Base-by-base conservation (phyloP, 441 rosid genomes). In the Cnidoscolus chayamansa region DNA sequence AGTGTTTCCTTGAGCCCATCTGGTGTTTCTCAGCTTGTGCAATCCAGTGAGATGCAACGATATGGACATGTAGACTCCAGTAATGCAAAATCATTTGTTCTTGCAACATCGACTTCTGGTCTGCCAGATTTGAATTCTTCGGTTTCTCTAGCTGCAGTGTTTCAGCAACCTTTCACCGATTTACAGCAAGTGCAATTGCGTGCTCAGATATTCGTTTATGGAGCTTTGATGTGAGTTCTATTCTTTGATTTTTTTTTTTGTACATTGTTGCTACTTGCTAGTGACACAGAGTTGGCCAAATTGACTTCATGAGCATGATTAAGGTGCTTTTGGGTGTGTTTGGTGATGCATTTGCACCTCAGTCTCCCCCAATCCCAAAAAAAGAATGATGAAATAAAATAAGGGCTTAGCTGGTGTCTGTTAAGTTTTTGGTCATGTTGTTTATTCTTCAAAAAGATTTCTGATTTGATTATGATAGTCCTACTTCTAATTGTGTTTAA, bases 181-280 rank as follows among this genome's bases (percentile, higher is more conserved):
- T 74, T 85, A 77, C 99, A 96, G 80, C 99, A 96, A 96, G 91
- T 96, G 84, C 98, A 96, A 80, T 84, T 96, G 76, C 99, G 99
- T 56, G 93, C 99, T 63, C 99, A 96, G 86, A 96, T 96, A 65
- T 89, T 96, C 85, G 98, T 93, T 73, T 96, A 96, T 79, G 99
- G 99, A 70, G 90, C 94, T 75, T 80, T 96, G 77, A 96, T 96
- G 99, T 96, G 80, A 79, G 98, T 79, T 69, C 74, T 74, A 7
- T 48, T 71, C 55, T 56, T 45, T 62, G 16, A n/a, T 45, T 17
- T 30, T 66, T 59, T 59, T 40, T 45, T 35, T 35, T 35, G 3
- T 9, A n/a, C 62, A 17, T 51, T 47, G 59, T 56, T 55, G 55
- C 49, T 60, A 25, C 53, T 56, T 55, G 55, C 49, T 60, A 25